Conservation (phyloP, 2,329 filamentous ascomycete species). For the Fusarium goolgardi region DNA sequence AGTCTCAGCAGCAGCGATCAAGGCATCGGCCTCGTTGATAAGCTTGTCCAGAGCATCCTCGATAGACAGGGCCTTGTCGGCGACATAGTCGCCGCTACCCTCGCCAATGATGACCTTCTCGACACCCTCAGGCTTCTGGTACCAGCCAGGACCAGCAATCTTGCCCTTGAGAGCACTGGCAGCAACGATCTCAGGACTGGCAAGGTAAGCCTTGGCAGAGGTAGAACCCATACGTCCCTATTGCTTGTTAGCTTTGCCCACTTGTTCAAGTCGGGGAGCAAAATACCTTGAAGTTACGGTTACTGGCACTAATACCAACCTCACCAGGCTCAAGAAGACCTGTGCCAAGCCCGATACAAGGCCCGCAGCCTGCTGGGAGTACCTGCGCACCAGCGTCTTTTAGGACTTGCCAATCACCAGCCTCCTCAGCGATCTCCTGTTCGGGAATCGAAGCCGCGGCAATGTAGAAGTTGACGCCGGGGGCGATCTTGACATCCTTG, state of each 20-base stretch:
- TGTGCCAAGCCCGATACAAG: conserved; percentile 85
- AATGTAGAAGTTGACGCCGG: conserved; percentile 87
- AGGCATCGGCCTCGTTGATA: conserved; percentile 73
- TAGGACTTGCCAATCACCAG: conserved; percentile 86
- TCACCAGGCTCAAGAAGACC: conserved; percentile 88
- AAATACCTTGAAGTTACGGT: conserved; percentile 31
- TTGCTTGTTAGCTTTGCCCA: background rate
- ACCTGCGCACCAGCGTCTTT: conserved; percentile 81
- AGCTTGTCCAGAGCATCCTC: conserved; percentile 79
- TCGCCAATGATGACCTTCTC: conserved; percentile 76
- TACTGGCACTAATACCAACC: conserved; percentile 78
- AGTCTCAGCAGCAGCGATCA: conserved; percentile 68
- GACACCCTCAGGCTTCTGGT: conserved; percentile 75
- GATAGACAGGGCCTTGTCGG: conserved; percentile 73
- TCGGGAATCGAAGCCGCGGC: conserved; percentile 85
- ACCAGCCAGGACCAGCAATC: conserved; percentile 82
- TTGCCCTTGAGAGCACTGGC: conserved; percentile 82
- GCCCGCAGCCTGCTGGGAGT: conserved; percentile 80
- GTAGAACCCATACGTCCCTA: conserved; percentile 81
- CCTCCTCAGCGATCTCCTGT: conserved; percentile 79
- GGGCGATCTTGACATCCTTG: conserved; percentile 74
- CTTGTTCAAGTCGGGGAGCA: fast-evolving
- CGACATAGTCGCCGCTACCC: conserved; percentile 73
- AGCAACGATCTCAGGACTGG: conserved; percentile 90
- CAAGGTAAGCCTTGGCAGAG: conserved; percentile 81